Evolutionary conservation across 2,329 filamentous ascomycete genomes (phyloP).

Genomic region (Colletotrichum neosansevieriae): DNA sequence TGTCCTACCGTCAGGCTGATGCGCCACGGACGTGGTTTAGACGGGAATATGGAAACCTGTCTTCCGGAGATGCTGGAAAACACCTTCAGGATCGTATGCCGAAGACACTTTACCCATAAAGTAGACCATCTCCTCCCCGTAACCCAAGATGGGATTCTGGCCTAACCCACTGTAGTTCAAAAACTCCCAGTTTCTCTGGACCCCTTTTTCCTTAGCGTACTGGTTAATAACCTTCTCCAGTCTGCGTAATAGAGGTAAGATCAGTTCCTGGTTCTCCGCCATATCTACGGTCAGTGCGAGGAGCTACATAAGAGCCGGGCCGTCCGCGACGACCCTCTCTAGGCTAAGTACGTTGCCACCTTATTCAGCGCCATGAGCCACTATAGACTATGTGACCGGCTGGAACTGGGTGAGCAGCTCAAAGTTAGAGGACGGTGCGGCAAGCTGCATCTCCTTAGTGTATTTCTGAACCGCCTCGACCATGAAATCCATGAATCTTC

Average conservation of each 20-base stretch:
- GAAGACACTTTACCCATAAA: slow-evolving; percentile 46
- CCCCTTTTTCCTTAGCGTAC: slow-evolving; percentile 44
- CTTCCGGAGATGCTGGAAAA: slow-evolving; percentile 50
- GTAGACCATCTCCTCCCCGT: slow-evolving; percentile 51
- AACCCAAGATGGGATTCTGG: slow-evolving; percentile 54
- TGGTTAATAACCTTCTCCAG: slow-evolving; percentile 69
- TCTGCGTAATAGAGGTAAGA: slow-evolving; percentile 62
- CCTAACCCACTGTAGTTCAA: slow-evolving; percentile 58
- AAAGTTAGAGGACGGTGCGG: slow-evolving; percentile 26
- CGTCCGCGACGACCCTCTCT: slow-evolving; percentile 50
- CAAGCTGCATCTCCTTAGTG: too few relatives aligned
- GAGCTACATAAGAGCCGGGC: slow-evolving; percentile 53
- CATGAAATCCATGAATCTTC: too few relatives aligned
- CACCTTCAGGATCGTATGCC: slow-evolving; percentile 49
- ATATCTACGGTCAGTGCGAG: slow-evolving; percentile 54
- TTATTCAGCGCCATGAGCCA: slow-evolving; percentile 41
- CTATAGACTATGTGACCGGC: slow-evolving; percentile 48
- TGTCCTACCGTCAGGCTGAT: too few relatives aligned
- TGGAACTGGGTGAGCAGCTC: slow-evolving; percentile 43
- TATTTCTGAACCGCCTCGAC: too few relatives aligned
- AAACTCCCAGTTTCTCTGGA: slow-evolving; percentile 53
- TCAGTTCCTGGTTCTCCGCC: slow-evolving; percentile 49
- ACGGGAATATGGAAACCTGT: slow-evolving; percentile 44
- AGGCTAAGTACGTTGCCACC: slow-evolving; percentile 51
- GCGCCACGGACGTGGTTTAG: too few relatives aligned